Conservation (phyloP, 1,284 basidiomycete species). For the Vanrija pseudolonga region DNA sequence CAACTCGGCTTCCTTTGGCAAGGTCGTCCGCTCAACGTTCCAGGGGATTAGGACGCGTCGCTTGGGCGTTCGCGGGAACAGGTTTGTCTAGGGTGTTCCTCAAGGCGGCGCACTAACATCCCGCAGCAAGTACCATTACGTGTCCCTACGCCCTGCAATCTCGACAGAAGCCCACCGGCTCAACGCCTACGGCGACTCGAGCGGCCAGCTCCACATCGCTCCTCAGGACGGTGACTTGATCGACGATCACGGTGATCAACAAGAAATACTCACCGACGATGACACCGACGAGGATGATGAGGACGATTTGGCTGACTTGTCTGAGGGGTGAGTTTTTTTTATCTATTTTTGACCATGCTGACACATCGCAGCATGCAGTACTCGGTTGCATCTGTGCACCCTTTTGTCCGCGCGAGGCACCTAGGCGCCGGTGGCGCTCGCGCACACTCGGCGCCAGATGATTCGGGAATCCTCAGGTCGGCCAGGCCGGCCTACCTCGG, state of each 20-base stretch:
- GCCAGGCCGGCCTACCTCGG: constrained; percentile 14
- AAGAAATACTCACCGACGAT: constrained; percentile 19
- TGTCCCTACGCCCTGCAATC: constrained; percentile 71
- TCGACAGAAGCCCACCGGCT: constrained; percentile 82
- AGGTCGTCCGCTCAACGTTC: constrained; percentile 86
- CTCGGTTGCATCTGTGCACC: constrained; percentile 1
- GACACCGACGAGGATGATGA: constrained; percentile 36
- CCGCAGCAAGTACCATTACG: constrained; percentile 42
- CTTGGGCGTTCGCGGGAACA: constrained; percentile 83
- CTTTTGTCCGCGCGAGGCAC: constrained; percentile 4
- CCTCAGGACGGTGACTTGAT: constrained; percentile 16
- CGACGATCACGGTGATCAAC: constrained; percentile 11
- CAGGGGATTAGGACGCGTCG: constrained; percentile 90
- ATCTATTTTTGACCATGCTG: neutral
- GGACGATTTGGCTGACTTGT: constrained; percentile 27
- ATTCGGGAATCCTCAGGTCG: constrained; percentile 7
- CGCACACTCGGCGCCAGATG: neutral
- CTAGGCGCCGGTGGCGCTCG: neutral
- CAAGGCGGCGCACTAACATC: neutral
- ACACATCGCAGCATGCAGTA: neutral
- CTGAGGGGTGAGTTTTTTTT: constrained; percentile 1
- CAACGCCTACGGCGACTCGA: constrained; percentile 68
- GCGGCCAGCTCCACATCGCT: constrained; percentile 24
- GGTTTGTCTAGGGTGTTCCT: constrained; percentile 11
- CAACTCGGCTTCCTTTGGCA: constrained; percentile 89